These are phyloP conservation scores for Colletotrichum brevisporum DNA, from an alignment of 2,329 filamentous ascomycete genomes.

Conservation along the genomic window DNA sequence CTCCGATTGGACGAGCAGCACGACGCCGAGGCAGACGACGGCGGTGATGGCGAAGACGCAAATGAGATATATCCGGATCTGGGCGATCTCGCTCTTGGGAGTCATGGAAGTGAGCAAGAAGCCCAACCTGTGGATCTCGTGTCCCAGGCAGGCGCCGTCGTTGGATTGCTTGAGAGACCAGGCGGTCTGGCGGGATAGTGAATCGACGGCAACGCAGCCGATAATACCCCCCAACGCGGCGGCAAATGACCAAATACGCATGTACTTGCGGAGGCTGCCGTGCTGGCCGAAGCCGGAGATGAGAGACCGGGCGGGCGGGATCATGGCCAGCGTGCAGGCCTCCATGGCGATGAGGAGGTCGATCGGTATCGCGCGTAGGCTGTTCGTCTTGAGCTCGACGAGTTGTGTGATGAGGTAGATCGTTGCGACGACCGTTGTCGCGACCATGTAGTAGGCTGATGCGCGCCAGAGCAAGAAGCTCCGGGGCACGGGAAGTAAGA, in stretches of 20 bases:
- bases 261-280: neutral
- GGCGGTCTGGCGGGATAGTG: too few relatives aligned
- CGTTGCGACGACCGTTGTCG: neutral
- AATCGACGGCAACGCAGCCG: neutral
- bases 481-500: neutral
- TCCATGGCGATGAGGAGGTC: neutral
- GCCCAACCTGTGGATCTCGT: neutral
- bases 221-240: neutral
- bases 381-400: neutral
- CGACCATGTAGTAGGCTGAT: neutral
- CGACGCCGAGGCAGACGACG: too few relatives aligned
- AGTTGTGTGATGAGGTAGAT: neutral
- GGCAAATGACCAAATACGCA: neutral
- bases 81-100: too few relatives aligned
- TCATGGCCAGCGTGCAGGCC: neutral
- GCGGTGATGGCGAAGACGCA: too few relatives aligned
- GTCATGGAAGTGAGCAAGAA: neutral
- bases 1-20: too few relatives aligned
- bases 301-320: neutral
- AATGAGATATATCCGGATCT: too few relatives aligned
- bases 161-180: neutral
- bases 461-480: neutral
- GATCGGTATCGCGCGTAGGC: neutral
- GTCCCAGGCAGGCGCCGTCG: neutral
- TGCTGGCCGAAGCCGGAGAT: neutral